Base-by-base conservation (phyloP, 768 basidiomycete genomes). In the Trametes coccinea region DNA sequence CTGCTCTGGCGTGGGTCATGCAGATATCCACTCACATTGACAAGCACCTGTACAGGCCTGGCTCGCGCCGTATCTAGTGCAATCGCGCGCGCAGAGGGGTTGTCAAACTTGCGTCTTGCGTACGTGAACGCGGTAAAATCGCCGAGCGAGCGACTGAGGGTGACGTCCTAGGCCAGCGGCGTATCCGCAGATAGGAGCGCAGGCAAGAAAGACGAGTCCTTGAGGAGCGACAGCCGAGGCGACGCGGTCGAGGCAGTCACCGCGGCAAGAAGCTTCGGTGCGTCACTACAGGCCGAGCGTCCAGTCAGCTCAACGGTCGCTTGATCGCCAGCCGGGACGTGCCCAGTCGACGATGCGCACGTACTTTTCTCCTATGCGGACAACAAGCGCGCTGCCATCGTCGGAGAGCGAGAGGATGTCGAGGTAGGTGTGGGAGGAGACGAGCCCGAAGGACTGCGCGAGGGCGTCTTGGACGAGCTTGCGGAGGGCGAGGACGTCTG, bases 391-490 rank as follows among this genome's bases (percentile, higher is more conserved):
- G 3, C 63, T 63, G 1, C 80, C 80, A 7, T 77, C 72, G 2
- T 76, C 72, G 7, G 77, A 70, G 8, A 86, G 66, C 79, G 82
- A 85, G 16, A 90, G 72, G 9, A 90, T 71, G 66, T 90, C 88
- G 34, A 89, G 60, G 61, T 85, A 81, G 2, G 77, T 78, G 49
- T 78, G 75, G 1, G 86, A 78, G 8, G 74, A 74, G 3, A 82
- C 81, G 43, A 79, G 60, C 3, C 88, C 88, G 64, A 87, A 87
- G 8, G 78, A 74, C 66, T 84, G 81, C 7, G 74, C 55, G 43
- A 89, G 73, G 0, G 81, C 77, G 31, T 86, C 82, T 66, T 86
- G 84, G 22, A 90, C 69, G 2, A 76, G 60, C 70, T 84, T 87
- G 17, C 87, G 75, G 30, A 88, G 66, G 45, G 72, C 72, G 6